A percentile compares a stretch with the other conserved stretches of the same genome.
These are phyloP conservation scores for Cyclocybe cylindracea DNA, from an alignment of 768 basidiomycete species.

Conservation along the genomic window DNA sequence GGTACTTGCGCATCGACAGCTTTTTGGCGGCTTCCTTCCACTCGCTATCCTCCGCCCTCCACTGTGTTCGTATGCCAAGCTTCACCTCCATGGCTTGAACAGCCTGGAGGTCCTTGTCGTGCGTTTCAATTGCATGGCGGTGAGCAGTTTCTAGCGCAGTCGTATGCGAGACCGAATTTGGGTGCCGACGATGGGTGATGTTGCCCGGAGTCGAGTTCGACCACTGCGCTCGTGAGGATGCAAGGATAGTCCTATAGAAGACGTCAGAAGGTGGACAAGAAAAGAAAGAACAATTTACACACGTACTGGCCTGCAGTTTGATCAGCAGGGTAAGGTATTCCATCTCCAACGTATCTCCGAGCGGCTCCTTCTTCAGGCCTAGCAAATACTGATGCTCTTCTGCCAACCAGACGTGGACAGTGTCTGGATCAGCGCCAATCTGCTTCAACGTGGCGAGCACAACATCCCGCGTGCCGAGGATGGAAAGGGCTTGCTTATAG, in stretches of 20 bases:
- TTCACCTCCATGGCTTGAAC: slow-evolving; percentile 3
- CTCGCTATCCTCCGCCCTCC: not conserved
- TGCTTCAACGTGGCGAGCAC: not conserved
- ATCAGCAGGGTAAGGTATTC: slow-evolving; percentile 15
- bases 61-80: not conserved
- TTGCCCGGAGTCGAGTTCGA: not conserved
- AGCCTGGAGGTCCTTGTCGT: not conserved
- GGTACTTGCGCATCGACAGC: slow-evolving; percentile 3
- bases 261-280: not conserved
- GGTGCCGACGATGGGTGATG: not conserved
- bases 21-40: slow-evolving; percentile 4
- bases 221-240: not conserved
- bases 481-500: too few relatives aligned
- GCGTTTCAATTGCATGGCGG: not conserved
- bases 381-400: slow-evolving; percentile 15
- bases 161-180: not conserved
- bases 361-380: slow-evolving; percentile 11
- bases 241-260: not conserved
- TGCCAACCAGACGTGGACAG: slow-evolving; percentile 9
- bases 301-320: slow-evolving; percentile 6
- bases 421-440: not conserved
- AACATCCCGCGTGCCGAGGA: not conserved
- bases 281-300: slow-evolving; percentile 1
- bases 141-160: not conserved
- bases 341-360: slow-evolving; percentile 14